Evolutionary conservation across 768 basidiomycete genomes (phyloP).

Genomic region (Lactarius akahatsu): DNA sequence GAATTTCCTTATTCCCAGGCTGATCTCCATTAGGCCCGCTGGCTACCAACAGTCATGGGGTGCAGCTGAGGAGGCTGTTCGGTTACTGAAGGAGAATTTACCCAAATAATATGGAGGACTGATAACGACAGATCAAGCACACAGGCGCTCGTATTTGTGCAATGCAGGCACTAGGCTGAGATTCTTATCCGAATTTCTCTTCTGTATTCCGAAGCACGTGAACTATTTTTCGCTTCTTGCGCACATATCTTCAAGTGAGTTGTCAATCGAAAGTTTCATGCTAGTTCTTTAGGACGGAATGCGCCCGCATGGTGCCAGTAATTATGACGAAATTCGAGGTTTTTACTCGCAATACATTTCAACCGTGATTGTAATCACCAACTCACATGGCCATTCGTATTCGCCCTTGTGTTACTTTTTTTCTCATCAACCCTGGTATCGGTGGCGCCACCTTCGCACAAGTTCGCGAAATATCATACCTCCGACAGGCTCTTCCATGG

Average conservation of each 20-base stretch:
- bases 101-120: neutral
- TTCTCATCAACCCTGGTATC: neutral
- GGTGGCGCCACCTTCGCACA: neutral
- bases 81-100: conserved; percentile 28
- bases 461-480: neutral
- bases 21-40: conserved; percentile 28
- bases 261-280: neutral
- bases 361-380: neutral
- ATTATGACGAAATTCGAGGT: neutral
- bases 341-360: neutral
- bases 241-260: neutral
- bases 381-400: neutral
- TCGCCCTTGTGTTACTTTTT: neutral
- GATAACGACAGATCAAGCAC: neutral
- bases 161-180: neutral
- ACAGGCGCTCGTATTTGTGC: neutral
- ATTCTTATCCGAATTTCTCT: neutral
- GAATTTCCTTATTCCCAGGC: conserved; percentile 21
- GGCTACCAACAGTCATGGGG: conserved; percentile 37
- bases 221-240: neutral
- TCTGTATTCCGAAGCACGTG: neutral
- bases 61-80: conserved; percentile 32
- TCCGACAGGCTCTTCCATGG: neutral
- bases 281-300: neutral
- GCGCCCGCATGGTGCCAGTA: neutral